Evolutionary conservation across 805 yeast genomes (phyloP), one percentile per base, ranked within the genome.

Genomic region (Lipomyces anomalus): DNA sequence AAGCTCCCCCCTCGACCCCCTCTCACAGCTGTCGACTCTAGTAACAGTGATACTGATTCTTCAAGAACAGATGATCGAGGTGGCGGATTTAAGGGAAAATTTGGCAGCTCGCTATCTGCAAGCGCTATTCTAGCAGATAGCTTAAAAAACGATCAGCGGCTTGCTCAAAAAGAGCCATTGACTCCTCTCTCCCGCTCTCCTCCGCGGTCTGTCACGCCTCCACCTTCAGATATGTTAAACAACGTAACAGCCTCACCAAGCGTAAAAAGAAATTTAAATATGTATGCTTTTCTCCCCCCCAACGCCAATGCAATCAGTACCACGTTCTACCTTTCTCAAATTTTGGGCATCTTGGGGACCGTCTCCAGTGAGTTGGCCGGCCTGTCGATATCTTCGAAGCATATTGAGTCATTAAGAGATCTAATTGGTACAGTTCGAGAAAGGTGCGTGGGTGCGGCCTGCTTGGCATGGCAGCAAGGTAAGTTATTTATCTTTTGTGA

Each of bases 241-340:
- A 9, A 32, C 21, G 20, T 35, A 11, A 22, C 40, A 13, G 57
- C 48, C 6, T 34, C 52, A 11, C 44, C 44, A 9, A 33, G 29
- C 4, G 22, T 40, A 6, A 22, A 35, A 22, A 45, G 40, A 17
- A 36, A 32, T 5, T 51, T 28, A 21, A 46, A 51, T 22, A 28
- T 44, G 17, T 56, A 56, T 59, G 80, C 81, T 1, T 80, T 79
- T 56, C 59, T 81, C 20, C 89, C 90, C 2, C 80, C 82, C 1
- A 68, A 69, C 43, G 70, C 87, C 1, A 84, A 82, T 57, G 74
- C 82, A 6, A 65, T 84, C 21, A 71, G 84, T 38, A 70, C 82
- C 2, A 61, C 79, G 29, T 69, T 74, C 52, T 79, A 75, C 55
- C 60, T 77, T 32, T 71, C 79, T 0, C 62, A 64, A 22, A 64